phyloP scores from a whole-genome alignment of 108 stramenopile species.

The Craspedostauros australis region DNA sequence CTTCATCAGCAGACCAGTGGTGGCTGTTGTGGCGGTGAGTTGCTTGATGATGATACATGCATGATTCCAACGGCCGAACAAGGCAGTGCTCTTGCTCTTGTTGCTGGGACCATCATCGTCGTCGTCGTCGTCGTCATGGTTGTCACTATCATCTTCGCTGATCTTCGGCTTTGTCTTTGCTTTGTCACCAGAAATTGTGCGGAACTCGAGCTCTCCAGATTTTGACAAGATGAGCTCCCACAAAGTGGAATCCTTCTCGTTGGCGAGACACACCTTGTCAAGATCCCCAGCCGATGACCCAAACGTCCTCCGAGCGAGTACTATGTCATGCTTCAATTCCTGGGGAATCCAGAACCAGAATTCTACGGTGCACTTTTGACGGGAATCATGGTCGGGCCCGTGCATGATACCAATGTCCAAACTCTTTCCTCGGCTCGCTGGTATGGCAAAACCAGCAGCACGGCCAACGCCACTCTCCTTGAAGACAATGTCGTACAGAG shows the following conservation, averaged over 20 bases:
- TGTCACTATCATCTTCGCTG: background rate
- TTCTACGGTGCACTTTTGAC: constrained; percentile 74
- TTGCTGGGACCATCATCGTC: constrained; percentile 26
- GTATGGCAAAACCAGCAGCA: constrained; percentile 51
- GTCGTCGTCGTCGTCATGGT: constrained; percentile 13
- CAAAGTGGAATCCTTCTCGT: constrained; percentile 42
- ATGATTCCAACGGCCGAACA: constrained; percentile 82
- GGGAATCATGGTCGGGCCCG: constrained; percentile 32
- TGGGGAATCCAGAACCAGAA: constrained; percentile 78
- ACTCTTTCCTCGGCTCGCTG: constrained; percentile 61
- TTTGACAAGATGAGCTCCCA: constrained; percentile 76
- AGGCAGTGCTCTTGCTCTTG: constrained; percentile 30
- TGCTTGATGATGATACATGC: constrained; percentile 51
- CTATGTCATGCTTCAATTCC: constrained; percentile 45
- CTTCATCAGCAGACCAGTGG: constrained; percentile 34
- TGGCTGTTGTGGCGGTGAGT: constrained; percentile 18
- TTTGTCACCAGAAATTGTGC: constrained; percentile 38
- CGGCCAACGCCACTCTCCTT: constrained; percentile 43
- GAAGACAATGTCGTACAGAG: constrained; percentile 77
- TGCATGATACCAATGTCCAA: constrained; percentile 85
- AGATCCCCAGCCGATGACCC: constrained; percentile 42
- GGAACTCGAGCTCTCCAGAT: constrained; percentile 68
- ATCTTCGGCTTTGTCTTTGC: constrained; percentile 11
- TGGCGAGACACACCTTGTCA: constrained; percentile 53
- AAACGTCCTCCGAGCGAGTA: constrained; percentile 60